Evolutionary conservation across 208 protist genomes (phyloP).

Genomic region (Trypanosoma vivax): DNA sequence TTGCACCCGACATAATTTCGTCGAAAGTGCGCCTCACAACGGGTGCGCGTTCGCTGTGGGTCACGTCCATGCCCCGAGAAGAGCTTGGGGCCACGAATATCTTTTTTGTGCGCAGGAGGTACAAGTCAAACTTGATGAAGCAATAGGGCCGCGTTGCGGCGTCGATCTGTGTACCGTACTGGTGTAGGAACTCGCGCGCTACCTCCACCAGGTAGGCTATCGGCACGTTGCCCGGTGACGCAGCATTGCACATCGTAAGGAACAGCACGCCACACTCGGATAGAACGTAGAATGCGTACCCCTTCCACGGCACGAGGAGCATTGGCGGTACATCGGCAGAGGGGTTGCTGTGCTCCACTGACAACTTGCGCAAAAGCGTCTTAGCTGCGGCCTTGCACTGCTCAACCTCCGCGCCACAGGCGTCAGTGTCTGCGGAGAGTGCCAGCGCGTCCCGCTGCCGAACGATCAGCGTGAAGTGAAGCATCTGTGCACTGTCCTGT

Average conservation of each 20-base stretch:
- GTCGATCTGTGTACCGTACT: constrained; percentile 27
- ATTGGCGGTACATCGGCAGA: constrained; percentile 5
- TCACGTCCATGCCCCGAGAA: constrained; percentile 12
- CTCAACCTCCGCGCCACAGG: constrained; percentile 16
- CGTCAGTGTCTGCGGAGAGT: constrained; percentile 29
- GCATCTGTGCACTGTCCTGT: no score
- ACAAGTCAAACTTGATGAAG: constrained; percentile 45
- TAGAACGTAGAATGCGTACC: constrained; percentile 26
- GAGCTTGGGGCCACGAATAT: constrained; percentile 17
- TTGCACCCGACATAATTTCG: constrained; percentile 14
- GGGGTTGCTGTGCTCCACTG: constrained; percentile 10
- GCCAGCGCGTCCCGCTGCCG: constrained; percentile 29
- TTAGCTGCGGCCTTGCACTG: constrained; percentile 21
- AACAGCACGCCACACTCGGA: constrained; percentile 19
- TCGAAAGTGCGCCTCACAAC: constrained; percentile 15
- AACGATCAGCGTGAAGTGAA: constrained; percentile 32
- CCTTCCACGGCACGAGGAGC: constrained; percentile 17
- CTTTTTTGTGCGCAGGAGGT: constrained; percentile 30
- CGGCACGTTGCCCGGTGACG: constrained; percentile 8
- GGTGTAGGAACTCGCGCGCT: constrained; percentile 25
- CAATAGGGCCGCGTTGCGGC: constrained; percentile 29
- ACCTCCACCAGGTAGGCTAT: constrained; percentile 34
- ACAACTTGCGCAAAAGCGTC: constrained; percentile 21
- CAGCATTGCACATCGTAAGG: constrained; percentile 26
- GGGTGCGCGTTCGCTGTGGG: background rate